Evolutionary conservation across 1,284 basidiomycete genomes (phyloP), one percentile per base, ranked within the genome.

Genomic region (Singerocomus inundabilis): DNA sequence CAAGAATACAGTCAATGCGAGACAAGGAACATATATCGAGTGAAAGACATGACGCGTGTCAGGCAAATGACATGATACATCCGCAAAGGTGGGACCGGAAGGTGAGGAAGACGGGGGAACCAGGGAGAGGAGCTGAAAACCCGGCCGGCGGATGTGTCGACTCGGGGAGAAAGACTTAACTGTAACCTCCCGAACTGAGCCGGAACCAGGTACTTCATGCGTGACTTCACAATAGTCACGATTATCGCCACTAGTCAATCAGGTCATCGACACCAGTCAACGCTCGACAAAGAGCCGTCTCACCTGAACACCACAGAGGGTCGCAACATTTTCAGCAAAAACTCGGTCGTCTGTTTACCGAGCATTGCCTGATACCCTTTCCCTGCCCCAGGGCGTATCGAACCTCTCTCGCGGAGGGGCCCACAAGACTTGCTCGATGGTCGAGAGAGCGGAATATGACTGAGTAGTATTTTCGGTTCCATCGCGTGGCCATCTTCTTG

Each of bases 71-170:
- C 88, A 93, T 10, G 78, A 77, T 11, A 65, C 66, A 58, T 86
- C 82, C 29, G 55, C 59, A 13, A 69, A 67, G 13, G 57, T 63
- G 7, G 56, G 54, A 0, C 54, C 55, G 43, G 25, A 16, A 1
- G 28, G 34, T 2, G 56, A 53, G 16, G 56, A 54, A 25, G 54
- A 54, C n/a, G 69, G 67, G 45, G 60, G 81, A 76, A 49, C 78
- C 68, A 95, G 73, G 0, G 90, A 88, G 33, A 97, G 75, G 15
- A 96, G 79, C 54, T 94, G 91, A 67, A 95, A 91, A 18, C 92
- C 93, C 2, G 93, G 91, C 25, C 75, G 72, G 13, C 74, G 72
- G 33, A 97, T 82, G 32, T 86, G 85, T 67, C 83, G 81, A 7
- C 82, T 84, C 59, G 88, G 88, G 3, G 91, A 91, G 57, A 93